Conservation (phyloP, 257 asterid species). For the Anisodus acutangulus region DNA sequence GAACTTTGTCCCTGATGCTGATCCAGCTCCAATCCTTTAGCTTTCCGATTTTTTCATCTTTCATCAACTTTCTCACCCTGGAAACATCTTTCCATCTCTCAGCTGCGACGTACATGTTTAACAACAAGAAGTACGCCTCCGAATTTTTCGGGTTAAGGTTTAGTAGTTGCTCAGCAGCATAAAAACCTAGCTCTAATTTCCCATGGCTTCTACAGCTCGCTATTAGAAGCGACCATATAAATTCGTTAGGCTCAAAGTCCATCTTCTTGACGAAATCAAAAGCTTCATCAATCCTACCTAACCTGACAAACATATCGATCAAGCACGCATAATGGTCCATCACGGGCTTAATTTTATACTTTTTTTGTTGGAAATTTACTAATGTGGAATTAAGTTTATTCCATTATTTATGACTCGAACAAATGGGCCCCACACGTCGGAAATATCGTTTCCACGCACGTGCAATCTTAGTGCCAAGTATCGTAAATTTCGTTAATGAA, state of each 20-base stretch:
- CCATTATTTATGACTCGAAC: too few species aligned
- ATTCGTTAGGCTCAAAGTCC: slow-evolving; percentile 62
- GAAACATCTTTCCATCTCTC: slow-evolving; percentile 84
- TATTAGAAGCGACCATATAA: slow-evolving; percentile 75
- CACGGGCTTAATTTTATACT: slow-evolving; percentile 66
- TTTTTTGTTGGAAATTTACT: slow-evolving; percentile 27
- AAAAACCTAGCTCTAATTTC: slow-evolving; percentile 59
- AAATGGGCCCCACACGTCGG: too few species aligned
- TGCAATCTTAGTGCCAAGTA: too few species aligned
- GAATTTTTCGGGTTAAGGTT: slow-evolving; percentile 66
- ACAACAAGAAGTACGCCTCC: slow-evolving; percentile 62
- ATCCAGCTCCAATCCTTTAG: slow-evolving; percentile 83
- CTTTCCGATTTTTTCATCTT: slow-evolving; percentile 60
- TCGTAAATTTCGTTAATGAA: too few species aligned
- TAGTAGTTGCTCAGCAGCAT: slow-evolving; percentile 80
- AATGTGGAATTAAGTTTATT: too few species aligned
- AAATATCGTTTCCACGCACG: too few species aligned
- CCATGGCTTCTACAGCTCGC: slow-evolving; percentile 90
- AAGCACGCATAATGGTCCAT: slow-evolving; percentile 84
- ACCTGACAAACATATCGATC: slow-evolving; percentile 78
- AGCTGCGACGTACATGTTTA: slow-evolving; percentile 75
- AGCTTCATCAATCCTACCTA: slow-evolving; percentile 77
- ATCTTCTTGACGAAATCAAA: slow-evolving; percentile 61
- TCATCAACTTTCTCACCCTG: slow-evolving; percentile 73
- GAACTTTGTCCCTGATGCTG: slow-evolving; percentile 65